These are phyloP conservation scores for Rhododendron ferrugineum DNA, from an alignment of 148 eudicot genomes.

Conservation along the genomic window DNA sequence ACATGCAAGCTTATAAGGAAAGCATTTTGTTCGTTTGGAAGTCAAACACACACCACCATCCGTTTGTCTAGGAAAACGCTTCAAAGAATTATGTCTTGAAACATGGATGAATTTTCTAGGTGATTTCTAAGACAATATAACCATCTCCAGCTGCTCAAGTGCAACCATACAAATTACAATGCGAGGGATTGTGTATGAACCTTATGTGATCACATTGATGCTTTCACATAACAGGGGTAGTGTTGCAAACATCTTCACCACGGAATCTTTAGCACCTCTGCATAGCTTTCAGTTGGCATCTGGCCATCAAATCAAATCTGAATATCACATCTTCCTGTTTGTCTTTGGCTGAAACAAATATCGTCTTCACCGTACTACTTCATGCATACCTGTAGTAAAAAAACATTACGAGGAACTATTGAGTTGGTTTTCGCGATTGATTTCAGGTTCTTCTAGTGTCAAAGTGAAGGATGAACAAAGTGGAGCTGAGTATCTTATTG, in stretches of 20 bases:
- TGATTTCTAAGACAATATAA: background rate
- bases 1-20: background rate
- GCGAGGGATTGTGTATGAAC: background rate
- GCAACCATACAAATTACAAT: background rate
- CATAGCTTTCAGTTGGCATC: background rate
- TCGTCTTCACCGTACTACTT: background rate
- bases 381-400: background rate
- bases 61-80: background rate
- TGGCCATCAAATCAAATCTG: background rate
- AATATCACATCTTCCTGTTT: background rate
- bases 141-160: background rate
- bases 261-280: background rate
- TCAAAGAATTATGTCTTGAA: background rate
- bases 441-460: slow-evolving; percentile 70
- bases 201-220: background rate
- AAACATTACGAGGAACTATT: background rate
- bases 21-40: background rate
- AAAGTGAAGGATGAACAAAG: slow-evolving; percentile 56
- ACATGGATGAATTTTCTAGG: background rate
- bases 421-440: background rate
- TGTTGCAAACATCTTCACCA: background rate
- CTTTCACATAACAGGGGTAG: background rate
- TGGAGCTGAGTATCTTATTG: slow-evolving; percentile 39
- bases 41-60: background rate
- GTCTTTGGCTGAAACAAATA: background rate